Conservation (phyloP, 1,139 yeast genomes). For the Lodderomyces orthopsilosis region DNA sequence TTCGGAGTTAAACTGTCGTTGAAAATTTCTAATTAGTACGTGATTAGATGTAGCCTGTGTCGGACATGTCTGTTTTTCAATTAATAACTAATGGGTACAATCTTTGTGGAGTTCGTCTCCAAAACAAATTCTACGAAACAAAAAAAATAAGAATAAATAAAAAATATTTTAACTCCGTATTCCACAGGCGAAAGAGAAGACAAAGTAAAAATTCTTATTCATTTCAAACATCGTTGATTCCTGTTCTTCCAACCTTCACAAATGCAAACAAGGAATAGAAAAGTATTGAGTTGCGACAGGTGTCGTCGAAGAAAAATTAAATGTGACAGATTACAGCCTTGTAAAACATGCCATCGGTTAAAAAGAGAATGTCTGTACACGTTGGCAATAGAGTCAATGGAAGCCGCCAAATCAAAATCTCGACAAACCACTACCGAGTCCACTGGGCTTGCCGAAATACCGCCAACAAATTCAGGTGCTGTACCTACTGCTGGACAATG, state of each 20-base stretch:
- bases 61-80: too few relatives aligned
- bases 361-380: constrained; percentile 16
- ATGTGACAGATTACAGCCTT: constrained; percentile 33
- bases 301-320: constrained; percentile 34
- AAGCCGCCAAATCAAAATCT: constrained; percentile 4
- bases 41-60: too few relatives aligned
- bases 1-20: too few relatives aligned
- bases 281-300: constrained; percentile 23
- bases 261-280: constrained; percentile 17
- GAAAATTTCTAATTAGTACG: too few relatives aligned
- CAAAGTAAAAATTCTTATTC: too few relatives aligned
- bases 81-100: too few relatives aligned
- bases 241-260: not conserved
- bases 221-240: not conserved
- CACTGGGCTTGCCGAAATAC: not conserved
- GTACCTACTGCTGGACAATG: not conserved
- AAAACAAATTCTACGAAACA: too few relatives aligned
- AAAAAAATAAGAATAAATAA: too few relatives aligned
- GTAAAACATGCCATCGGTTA: constrained; percentile 28
- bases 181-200: too few relatives aligned
- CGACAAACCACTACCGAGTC: constrained; percentile 3
- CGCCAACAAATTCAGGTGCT: not conserved
- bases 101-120: too few relatives aligned
- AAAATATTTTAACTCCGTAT: too few relatives aligned
- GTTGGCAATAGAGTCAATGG: constrained; percentile 7